Percentiles rank a stretch among this genome's conserved stretches.
phyloP scores from a whole-genome alignment of 73 alveolate genomes.

The Symbiodinium natans region DNA sequence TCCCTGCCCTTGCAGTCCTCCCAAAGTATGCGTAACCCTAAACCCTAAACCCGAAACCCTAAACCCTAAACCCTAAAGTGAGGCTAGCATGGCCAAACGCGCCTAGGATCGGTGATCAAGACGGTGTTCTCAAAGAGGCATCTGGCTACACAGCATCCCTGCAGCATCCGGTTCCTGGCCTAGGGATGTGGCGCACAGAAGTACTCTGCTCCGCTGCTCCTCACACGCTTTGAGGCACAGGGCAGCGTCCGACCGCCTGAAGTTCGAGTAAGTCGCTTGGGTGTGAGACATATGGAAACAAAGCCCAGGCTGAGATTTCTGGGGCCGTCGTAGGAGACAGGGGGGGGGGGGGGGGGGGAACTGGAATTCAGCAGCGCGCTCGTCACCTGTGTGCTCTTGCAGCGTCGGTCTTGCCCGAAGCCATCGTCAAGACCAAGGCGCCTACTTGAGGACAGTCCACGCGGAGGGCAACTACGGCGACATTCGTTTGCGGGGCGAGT shows the following conservation, averaged over 20 bases:
- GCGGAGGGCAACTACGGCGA: constrained; percentile 27
- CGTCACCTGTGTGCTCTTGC: no score
- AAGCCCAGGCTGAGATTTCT: not conserved
- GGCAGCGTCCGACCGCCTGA: not conserved
- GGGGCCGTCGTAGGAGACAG: not conserved
- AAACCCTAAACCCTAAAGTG: no score
- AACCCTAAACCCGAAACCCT: no score
- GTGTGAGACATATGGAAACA: not conserved
- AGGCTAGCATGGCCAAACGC: no score
- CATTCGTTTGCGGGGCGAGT: constrained; percentile 13
- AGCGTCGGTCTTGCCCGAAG: no score
- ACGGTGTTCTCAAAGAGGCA: not conserved
- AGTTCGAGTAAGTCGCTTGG: constrained; percentile 3
- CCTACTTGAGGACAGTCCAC: constrained; percentile 44
- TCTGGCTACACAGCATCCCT: not conserved
- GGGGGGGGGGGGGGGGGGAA: not conserved
- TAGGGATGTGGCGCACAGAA: not conserved
- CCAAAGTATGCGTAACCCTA: no score
- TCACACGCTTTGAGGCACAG: not conserved
- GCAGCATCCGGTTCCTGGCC: not conserved
- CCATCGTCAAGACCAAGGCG: constrained; percentile 21
- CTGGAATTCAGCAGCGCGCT: no score
- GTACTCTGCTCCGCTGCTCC: not conserved
- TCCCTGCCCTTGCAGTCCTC: no score
- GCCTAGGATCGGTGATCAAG: not conserved